phyloP scores from a whole-genome alignment of 441 rosid genomes.

The Melianthus villosus region DNA sequence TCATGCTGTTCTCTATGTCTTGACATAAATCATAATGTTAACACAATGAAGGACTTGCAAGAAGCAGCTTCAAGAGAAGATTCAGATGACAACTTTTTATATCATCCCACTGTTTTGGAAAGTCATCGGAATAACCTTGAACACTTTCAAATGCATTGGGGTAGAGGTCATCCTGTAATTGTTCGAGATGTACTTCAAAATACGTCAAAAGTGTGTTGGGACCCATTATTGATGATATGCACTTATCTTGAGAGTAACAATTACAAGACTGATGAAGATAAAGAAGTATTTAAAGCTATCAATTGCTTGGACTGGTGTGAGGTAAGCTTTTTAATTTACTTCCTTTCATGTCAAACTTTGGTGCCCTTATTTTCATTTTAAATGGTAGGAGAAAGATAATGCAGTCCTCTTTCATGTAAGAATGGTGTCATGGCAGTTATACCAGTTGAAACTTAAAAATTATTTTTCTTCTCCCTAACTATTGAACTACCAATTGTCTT shows the following conservation, averaged over 20 bases:
- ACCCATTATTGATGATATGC: conserved; percentile 75
- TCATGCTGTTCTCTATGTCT: conserved; percentile 54
- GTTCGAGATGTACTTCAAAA: conserved; percentile 53
- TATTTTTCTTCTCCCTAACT: no score
- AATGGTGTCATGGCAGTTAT: no score
- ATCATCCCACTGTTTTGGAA: conserved; percentile 39
- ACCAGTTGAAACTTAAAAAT: no score
- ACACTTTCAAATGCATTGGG: conserved; percentile 94
- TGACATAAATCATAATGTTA: conserved; percentile 28
- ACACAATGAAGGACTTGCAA: conserved; percentile 36
- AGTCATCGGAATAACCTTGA: conserved; percentile 52
- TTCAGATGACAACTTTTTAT: conserved; percentile 53
- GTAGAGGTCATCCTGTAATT: conserved; percentile 83
- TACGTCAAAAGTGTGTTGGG: conserved; percentile 57
- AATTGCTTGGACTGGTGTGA: conserved; percentile 72
- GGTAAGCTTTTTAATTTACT: conserved; percentile 32
- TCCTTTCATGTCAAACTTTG: neutral
- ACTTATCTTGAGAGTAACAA: conserved; percentile 50
- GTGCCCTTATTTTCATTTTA: neutral
- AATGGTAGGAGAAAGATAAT: no score
- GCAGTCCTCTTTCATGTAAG: no score
- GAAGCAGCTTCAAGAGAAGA: conserved; percentile 56
- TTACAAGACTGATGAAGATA: conserved; percentile 25
- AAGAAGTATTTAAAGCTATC: conserved; percentile 15
- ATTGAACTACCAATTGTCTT: no score